phyloP scores from a whole-genome alignment of 2,329 filamentous ascomycete genomes.

The Colletotrichum salicis region DNA sequence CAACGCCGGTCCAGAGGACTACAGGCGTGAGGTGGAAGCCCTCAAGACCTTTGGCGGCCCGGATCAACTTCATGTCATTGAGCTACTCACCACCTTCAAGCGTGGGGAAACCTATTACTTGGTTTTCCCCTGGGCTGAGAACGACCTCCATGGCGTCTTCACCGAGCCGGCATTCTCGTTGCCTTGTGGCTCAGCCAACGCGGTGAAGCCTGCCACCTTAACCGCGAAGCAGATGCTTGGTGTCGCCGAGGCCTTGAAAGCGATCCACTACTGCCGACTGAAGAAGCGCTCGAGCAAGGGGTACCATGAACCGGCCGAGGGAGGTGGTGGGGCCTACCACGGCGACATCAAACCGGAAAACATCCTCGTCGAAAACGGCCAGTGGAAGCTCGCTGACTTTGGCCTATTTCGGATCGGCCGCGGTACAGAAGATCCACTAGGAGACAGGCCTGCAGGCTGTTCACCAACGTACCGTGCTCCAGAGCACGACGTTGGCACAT shows the following conservation, averaged over 20 bases:
- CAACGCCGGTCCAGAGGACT: neutral
- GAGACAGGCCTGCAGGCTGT: neutral
- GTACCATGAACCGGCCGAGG: neutral
- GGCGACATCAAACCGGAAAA: conserved; percentile 16
- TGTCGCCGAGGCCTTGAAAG: neutral
- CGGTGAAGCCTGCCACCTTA: neutral
- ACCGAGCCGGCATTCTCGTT: neutral
- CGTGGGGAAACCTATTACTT: neutral
- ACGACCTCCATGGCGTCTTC: neutral
- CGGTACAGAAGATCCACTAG: neutral
- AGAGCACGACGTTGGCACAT: neutral
- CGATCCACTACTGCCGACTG: neutral
- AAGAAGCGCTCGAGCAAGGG: neutral
- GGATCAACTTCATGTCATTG: neutral
- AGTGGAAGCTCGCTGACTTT: conserved; percentile 2
- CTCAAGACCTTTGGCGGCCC: neutral
- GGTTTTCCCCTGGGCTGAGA: neutral
- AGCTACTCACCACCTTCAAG: neutral
- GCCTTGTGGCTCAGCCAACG: neutral
- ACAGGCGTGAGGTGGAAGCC: neutral
- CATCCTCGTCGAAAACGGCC: neutral
- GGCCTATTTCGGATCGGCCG: conserved; percentile 2
- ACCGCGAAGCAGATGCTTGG: neutral
- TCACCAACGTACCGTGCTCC: conserved; percentile 22
- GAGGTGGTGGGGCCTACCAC: neutral